phyloP scores from a whole-genome alignment of 2,329 filamentous ascomycete genomes.

The Botrytis galanthina region DNA sequence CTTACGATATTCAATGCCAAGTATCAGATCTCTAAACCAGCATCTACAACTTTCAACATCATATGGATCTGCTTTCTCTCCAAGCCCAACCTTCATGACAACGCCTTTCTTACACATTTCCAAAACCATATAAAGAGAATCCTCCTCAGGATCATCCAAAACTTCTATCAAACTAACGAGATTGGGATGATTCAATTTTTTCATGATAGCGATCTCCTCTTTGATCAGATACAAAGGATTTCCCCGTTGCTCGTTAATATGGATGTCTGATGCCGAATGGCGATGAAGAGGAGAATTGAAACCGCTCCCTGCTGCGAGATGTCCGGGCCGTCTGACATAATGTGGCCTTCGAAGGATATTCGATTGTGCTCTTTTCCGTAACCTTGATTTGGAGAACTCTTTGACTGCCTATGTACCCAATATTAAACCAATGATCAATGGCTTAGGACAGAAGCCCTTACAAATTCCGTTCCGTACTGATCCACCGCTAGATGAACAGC shows the following conservation, averaged over 20 bases:
- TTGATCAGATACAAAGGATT: slow-evolving; percentile 82
- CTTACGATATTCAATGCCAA: slow-evolving; percentile 90
- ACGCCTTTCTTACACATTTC: slow-evolving; percentile 99
- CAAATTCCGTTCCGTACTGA: slow-evolving; percentile 90
- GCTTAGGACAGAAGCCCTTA: slow-evolving; percentile 47
- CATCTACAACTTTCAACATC: slow-evolving; percentile 75
- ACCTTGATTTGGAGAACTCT: slow-evolving; percentile 90
- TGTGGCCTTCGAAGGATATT: slow-evolving; percentile 72
- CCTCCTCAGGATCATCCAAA: slow-evolving; percentile 89
- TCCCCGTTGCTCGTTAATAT: slow-evolving; percentile 58
- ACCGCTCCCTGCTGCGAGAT: slow-evolving; percentile 44
- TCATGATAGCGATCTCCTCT: slow-evolving; percentile 98
- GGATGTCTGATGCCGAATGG: slow-evolving; percentile 52
- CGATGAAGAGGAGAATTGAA: slow-evolving; percentile 47
- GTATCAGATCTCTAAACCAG: slow-evolving; percentile 92
- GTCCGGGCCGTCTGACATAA: slow-evolving; percentile 50
- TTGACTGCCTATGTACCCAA: slow-evolving; percentile 72
- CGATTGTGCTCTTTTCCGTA: slow-evolving; percentile 87
- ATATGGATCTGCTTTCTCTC: slow-evolving; percentile 79
- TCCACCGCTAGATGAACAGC: slow-evolving; percentile 88
- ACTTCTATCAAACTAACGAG: slow-evolving; percentile 93
- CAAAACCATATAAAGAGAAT: slow-evolving; percentile 97
- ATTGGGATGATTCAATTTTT: slow-evolving; percentile 93
- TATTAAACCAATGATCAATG: slow-evolving; percentile 12
- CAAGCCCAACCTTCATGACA: slow-evolving; percentile 92